Evolutionary conservation across 495 filamentous ascomycete genomes (phyloP), one percentile per base, ranked within the genome.

Genomic region (Umbilicaria muhlenbergii): DNA sequence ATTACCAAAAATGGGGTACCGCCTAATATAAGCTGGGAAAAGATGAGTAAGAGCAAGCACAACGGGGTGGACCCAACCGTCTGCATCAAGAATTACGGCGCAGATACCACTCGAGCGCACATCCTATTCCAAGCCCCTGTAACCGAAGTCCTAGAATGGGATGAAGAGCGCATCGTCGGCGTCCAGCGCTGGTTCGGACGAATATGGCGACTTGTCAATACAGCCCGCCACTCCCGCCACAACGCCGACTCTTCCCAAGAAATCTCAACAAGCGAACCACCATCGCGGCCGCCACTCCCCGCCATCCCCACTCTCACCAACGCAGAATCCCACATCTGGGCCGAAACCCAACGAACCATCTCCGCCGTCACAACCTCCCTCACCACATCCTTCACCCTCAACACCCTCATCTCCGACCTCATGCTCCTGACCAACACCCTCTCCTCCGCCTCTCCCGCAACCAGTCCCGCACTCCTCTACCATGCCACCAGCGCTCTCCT

Each of bases 31-130:
- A 77, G 74, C 0, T 92, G 74, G 44, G 84, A 94, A 59, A 94
- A 94, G 52, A 94, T 94, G 86, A 88, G 82, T n/a, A 94, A 94
- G 59, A 89, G 83, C 44, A 94, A 94, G 53, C 70, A 91, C 61
- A 94, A 94, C 54, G 86, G 86, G 28, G 82, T 92, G n/a, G 85
- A 93, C 53, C 86, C 86, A 0, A 73, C 70, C 0, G 59, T 52
- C 0, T 83, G 82, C 47, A 81, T 87, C 35, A 54, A 64, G 0
- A 75, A 73, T 44, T 80, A 88, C 47, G 86, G 86, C 15, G 82
- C 86, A 0, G 86, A 94, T 55, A 80, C 82, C 0, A 91, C 82
- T 3, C 71, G 86, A 37, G 84, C 85, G 1, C 86, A 94, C 52
- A 77, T 94, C 40, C 68, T 94, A 11, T 94, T 94, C 64, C 79